Percentiles rank a stretch among this genome's conserved stretches.
phyloP scores from a whole-genome alignment of 2,329 filamentous ascomycete genomes.

The Fusarium sp. region DNA sequence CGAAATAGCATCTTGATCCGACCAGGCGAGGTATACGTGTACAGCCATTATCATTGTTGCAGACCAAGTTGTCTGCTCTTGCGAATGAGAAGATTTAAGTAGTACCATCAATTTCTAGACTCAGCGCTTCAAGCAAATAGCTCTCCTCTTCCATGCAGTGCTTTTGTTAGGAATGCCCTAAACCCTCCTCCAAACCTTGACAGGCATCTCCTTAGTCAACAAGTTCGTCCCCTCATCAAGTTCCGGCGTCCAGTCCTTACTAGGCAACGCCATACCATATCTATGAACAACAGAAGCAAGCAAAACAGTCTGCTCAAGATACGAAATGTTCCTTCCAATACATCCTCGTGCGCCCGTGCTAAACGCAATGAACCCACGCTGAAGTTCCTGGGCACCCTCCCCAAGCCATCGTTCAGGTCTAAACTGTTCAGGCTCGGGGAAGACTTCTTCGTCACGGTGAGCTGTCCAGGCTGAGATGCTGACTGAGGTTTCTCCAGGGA shows the following conservation, averaged over 20 bases:
- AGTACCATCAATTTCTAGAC: not conserved
- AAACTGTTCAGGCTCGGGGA: conserved; percentile 53
- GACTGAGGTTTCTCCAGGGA: conserved; percentile 53
- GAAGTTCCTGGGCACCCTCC: conserved; percentile 49
- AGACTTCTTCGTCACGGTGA: conserved; percentile 54
- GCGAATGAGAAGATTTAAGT: no score
- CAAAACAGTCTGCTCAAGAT: conserved; percentile 59
- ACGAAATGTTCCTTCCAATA: conserved; percentile 53
- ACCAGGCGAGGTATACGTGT: no score
- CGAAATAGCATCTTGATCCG: no score
- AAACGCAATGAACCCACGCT: conserved; percentile 55
- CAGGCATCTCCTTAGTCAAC: not conserved
- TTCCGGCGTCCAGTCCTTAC: not conserved
- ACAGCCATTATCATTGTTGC: no score
- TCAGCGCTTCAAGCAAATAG: not conserved
- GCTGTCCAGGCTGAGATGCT: conserved; percentile 52
- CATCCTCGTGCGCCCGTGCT: conserved; percentile 55
- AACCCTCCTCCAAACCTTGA: not conserved
- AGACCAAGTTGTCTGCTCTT: no score
- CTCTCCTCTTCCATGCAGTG: not conserved
- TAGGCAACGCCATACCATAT: conserved; percentile 39
- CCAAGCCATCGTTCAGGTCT: conserved; percentile 55
- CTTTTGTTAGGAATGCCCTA: not conserved
- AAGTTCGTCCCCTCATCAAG: not conserved
- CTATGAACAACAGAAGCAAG: conserved; percentile 56